A percentile compares a stretch with the other conserved stretches of the same genome.
Conservation (phyloP, 495 filamentous ascomycete species). For the Podospora didyma region DNA sequence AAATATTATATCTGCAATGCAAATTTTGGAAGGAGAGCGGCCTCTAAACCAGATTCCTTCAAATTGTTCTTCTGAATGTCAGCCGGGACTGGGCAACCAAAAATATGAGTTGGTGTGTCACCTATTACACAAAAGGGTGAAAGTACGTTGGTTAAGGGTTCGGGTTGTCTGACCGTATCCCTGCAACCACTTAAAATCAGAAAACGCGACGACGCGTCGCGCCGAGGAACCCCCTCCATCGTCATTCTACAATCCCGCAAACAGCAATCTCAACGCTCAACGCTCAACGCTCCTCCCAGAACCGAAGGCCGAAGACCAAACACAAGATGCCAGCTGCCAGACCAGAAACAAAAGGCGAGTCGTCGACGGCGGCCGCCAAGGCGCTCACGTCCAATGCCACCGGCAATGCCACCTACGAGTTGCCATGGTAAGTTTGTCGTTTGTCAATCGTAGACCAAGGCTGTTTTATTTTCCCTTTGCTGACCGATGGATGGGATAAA, state of each 20-base stretch:
- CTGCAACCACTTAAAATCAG: conserved; percentile 19
- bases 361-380: conserved; percentile 68
- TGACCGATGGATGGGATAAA: background rate
- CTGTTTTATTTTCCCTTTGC: too few relatives aligned
- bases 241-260: background rate
- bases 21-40: too few relatives aligned
- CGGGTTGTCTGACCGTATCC: conserved; percentile 6
- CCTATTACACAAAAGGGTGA: too few relatives aligned
- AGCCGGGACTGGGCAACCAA: too few relatives aligned
- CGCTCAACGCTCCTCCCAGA: background rate
- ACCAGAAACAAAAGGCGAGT: conserved; percentile 56
- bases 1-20: too few relatives aligned
- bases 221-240: background rate
- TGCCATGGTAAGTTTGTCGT: conserved; percentile 72
- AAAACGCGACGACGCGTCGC: conserved; percentile 22
- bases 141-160: conserved; percentile 9
- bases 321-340: conserved; percentile 40
- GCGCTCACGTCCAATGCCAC: conserved; percentile 60
- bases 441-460: background rate
- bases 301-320: background rate
- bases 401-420: conserved; percentile 68
- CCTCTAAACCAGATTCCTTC: too few relatives aligned
- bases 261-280: background rate
- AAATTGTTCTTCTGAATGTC: too few relatives aligned
- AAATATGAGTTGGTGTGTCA: too few relatives aligned